Conservation (phyloP, 2,329 filamentous ascomycete species). For the Cladosporium phlei region DNA sequence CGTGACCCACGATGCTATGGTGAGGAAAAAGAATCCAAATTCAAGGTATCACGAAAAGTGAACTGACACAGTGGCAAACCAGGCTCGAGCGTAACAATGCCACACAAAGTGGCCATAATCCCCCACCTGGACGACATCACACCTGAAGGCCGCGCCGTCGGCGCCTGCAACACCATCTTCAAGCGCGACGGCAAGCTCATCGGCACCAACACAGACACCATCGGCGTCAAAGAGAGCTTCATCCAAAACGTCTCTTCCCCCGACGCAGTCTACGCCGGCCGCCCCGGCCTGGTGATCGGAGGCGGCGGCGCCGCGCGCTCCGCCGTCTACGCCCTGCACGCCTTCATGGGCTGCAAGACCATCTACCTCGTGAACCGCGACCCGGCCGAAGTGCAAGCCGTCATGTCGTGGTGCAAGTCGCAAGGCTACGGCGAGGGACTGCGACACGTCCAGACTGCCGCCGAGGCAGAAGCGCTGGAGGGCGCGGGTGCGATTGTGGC, state of each 20-base stretch:
- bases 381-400: conserved; percentile 58
- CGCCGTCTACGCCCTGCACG: conserved; percentile 69
- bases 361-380: conserved; percentile 79
- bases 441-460: conserved; percentile 56
- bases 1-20: conserved; percentile 59
- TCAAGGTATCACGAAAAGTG: neutral
- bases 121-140: conserved; percentile 68
- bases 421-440: conserved; percentile 58
- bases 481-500: conserved; percentile 64
- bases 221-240: conserved; percentile 72
- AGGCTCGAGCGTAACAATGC: conserved; percentile 76
- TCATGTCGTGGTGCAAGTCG: conserved; percentile 59
- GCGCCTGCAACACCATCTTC: conserved; percentile 77
- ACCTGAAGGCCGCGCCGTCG: conserved; percentile 65
- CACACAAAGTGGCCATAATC: conserved; percentile 74
- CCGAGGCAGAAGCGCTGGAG: conserved; percentile 56
- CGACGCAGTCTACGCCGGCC: conserved; percentile 48
- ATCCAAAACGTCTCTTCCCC: conserved; percentile 41
- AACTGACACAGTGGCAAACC: no score
- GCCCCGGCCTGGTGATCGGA: conserved; percentile 68
- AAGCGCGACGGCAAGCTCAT: conserved; percentile 51
- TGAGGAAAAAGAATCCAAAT: conserved; percentile 30
- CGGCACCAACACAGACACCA: conserved; percentile 77
- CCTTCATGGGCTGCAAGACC: conserved; percentile 61
- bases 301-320: conserved; percentile 74